Evolutionary conservation across 257 asterid genomes (phyloP).

Genomic region (Cinchona pubescens): DNA sequence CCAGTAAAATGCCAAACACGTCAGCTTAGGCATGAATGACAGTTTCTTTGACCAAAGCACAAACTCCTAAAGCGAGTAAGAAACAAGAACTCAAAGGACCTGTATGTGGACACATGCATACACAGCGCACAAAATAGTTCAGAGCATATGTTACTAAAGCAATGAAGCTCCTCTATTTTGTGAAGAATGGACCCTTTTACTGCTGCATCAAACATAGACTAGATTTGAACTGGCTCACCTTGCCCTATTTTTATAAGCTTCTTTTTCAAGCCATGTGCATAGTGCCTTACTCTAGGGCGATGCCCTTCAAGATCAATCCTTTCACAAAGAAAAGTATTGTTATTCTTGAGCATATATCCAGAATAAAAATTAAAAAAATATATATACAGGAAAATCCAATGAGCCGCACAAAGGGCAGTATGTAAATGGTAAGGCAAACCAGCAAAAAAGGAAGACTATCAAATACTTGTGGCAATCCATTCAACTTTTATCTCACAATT

Average conservation of each 20-base stretch:
- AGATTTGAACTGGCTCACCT: constrained; percentile 51
- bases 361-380: background rate
- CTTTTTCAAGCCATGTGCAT: constrained; percentile 80
- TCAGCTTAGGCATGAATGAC: background rate
- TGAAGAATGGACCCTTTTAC: background rate
- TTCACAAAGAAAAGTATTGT: constrained; percentile 23
- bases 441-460: background rate
- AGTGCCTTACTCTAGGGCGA: constrained; percentile 86
- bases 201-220: background rate
- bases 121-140: background rate
- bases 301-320: constrained; percentile 94
- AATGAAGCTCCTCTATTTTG: constrained; percentile 4
- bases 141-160: background rate
- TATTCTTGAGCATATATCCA: background rate
- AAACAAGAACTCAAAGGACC: background rate
- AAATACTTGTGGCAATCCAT: background rate
- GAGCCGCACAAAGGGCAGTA: background rate
- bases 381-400: background rate
- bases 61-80: background rate
- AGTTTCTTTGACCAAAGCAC: background rate
- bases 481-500: background rate
- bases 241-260: constrained; percentile 81
- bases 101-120: background rate
- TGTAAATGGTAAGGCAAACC: background rate
- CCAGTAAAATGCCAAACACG: background rate